A percentile compares a stretch with the other conserved stretches of the same genome.
Evolutionary conservation across 2,329 filamentous ascomycete genomes (phyloP).

Genomic region (Trichoderma lentiforme): DNA sequence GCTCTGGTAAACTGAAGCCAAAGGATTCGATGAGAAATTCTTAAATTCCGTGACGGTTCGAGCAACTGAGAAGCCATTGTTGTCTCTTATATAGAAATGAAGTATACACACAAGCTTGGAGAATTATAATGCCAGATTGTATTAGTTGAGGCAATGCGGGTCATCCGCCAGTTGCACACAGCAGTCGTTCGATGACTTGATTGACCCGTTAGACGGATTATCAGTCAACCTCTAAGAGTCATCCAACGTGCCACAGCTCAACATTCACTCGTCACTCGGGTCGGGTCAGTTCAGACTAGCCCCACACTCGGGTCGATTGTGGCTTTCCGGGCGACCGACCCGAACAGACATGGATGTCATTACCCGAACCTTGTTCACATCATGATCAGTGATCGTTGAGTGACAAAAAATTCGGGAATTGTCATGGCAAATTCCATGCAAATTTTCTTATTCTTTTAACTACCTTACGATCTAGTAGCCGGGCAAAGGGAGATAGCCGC

Average conservation of each 20-base stretch:
- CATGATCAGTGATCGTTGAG: neutral
- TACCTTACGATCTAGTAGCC: neutral
- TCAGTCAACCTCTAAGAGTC: no score
- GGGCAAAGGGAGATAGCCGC: neutral
- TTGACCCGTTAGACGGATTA: neutral
- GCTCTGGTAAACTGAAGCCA: neutral
- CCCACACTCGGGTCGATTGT: neutral
- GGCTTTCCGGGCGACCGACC: neutral
- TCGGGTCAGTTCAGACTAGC: neutral
- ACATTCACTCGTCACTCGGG: neutral
- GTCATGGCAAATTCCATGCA: neutral
- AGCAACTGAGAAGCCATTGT: neutral
- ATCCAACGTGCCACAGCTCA: neutral
- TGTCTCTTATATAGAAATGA: neutral
- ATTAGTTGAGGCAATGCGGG: neutral
- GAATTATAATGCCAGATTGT: neutral
- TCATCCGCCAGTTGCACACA: no score
- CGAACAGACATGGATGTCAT: neutral
- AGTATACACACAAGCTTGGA: neutral
- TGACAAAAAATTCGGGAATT: neutral
- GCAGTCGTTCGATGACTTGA: no score
- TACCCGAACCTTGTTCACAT: neutral
- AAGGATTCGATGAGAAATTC: neutral
- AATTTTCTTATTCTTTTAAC: neutral
- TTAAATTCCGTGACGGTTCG: accelerated